These are phyloP conservation scores for Aphanomyces euteiches DNA, from an alignment of 352 stramenopile species.

Conservation along the genomic window DNA sequence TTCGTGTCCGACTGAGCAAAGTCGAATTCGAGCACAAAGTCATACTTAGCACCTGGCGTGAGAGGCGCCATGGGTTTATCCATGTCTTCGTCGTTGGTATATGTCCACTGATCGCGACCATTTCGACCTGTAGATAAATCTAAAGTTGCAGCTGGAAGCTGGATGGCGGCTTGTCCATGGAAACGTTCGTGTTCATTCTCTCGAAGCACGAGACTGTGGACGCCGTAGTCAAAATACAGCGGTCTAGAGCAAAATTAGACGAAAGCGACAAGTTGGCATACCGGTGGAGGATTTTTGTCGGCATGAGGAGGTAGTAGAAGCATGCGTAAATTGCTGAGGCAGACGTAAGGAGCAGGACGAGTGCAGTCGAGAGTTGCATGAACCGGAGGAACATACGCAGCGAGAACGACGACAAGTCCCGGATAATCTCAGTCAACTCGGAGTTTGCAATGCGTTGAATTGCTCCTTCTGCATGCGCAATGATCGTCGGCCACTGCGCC, in stretches of 20 bases:
- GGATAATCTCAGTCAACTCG: constrained; percentile 15
- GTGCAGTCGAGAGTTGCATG: constrained; percentile 37
- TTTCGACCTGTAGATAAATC: constrained; percentile 38
- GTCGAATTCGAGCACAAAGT: constrained; percentile 69
- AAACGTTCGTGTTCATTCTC: constrained; percentile 4
- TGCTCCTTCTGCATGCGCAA: constrained; percentile 2
- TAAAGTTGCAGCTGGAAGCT: constrained; percentile 52
- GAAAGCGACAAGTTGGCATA: constrained; percentile 37
- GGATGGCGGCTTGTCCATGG: constrained; percentile 22
- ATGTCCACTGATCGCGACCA: constrained; percentile 17
- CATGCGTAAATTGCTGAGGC: constrained; percentile 62
- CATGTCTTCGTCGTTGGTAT: background rate
- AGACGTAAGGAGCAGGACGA: constrained; percentile 48
- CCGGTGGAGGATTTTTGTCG: constrained; percentile 69
- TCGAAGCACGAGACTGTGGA: constrained; percentile 35
- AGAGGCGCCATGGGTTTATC: constrained; percentile 32
- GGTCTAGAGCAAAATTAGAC: background rate
- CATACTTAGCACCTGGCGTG: constrained; percentile 67
- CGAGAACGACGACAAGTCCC: constrained; percentile 24
- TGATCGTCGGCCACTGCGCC: constrained; percentile 8
- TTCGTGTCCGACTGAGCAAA: constrained; percentile 61
- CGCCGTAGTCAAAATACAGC: constrained; percentile 58
- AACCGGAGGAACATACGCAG: constrained; percentile 23
- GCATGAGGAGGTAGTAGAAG: constrained; percentile 78
- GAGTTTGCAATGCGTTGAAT: constrained; percentile 2